Evolutionary conservation across 495 filamentous ascomycete genomes (phyloP), one percentile per base, ranked within the genome.

Genomic region (Elaphomyces granulatus): DNA sequence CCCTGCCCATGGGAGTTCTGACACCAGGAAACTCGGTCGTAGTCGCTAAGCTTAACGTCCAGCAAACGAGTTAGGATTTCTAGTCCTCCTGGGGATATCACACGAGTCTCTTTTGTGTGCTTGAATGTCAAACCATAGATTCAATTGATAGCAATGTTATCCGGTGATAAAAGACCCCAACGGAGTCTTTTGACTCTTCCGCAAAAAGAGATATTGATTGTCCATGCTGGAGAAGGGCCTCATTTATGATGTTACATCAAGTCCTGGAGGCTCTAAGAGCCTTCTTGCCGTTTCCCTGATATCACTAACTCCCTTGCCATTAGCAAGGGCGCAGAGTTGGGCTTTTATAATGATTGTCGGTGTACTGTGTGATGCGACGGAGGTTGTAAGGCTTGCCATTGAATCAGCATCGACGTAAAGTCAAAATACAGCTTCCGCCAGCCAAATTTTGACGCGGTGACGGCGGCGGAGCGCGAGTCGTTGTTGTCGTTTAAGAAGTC

Each of bases 161-260:
- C n/a, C 12, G 41, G 41, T 10, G 34, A 37, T 16, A 43, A 18
- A 31, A 43, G 38, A 43, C 41, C 4, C 32, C 41, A 38, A 43
- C 41, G 9, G 41, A 43, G 21, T 35, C 41, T 28, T 43, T 43
- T 15, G 33, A 26, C 34, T 43, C 34, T 19, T 37, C 28, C 26
- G 21, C 34, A n/a, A 30, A 30, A 15, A 43, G 34, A 14, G 41
- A 43, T n/a, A 43, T 43, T 2, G 41, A 43, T 35, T 43, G 34
- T 10, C 41, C 41, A 32, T 37, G 41, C 10, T 26, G n/a, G 21
- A 43, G 14, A 32, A 6, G 20, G 7, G 34, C 34, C 15, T 17
- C 8, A 9, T 15, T 19, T 32, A 15, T 4, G 15, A 43, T 26
- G 21, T 21, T n/a, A 26, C 34, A 23, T 8, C 28, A 8, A 36